Evolutionary conservation across 2,329 filamentous ascomycete species (phyloP), one percentile per base, ranked within the genome.

Genomic region (Cordyceps tenuipes): DNA sequence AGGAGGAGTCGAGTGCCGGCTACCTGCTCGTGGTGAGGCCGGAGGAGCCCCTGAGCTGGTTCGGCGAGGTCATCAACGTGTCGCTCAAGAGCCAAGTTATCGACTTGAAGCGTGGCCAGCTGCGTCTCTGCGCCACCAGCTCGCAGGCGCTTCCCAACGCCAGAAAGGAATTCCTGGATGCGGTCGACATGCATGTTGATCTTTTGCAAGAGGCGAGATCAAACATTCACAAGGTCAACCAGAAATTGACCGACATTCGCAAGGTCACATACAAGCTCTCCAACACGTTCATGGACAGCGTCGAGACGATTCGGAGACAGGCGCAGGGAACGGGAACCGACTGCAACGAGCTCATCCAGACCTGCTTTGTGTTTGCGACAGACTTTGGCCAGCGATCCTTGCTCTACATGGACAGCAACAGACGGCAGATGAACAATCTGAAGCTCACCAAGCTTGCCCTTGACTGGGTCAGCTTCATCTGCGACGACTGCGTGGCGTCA

Each of bases 281-380:
- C 56, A 97, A 97, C 74, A 91, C 91, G 7, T 97, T 99, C 74
- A 97, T 99, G 91, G 93, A 97, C 73, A 97, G 91, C 70, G 94
- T 99, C 49, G 91, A 96, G 70, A 91, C 90, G 63, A 94, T 99
- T 64, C 84, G 91, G 64, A 86, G 86, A 66, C 93, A 99, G 73
- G 91, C 91, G 1, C 17, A 19, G 19, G 49, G 49, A 51, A 81
- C 83, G 61, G 90, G 88, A 9, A 83, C 93, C 64, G 88, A 94
- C 65, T 96, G 93, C 70, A 91, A 96, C 68, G 94, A 99, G 69
- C 83, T 99, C 34, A 94, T 99, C 64, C 94, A 99, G 73, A 96
- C 91, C 5, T 99, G 93, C 74, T 99, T 97, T 72, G 89, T 95
- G 46, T 99, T 97, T 68, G 94, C 94, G n/a, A 97, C 94, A 0